These are phyloP conservation scores for Pseudoneurospora amorphoporcata DNA, from an alignment of 495 filamentous ascomycete genomes.

Conservation along the genomic window DNA sequence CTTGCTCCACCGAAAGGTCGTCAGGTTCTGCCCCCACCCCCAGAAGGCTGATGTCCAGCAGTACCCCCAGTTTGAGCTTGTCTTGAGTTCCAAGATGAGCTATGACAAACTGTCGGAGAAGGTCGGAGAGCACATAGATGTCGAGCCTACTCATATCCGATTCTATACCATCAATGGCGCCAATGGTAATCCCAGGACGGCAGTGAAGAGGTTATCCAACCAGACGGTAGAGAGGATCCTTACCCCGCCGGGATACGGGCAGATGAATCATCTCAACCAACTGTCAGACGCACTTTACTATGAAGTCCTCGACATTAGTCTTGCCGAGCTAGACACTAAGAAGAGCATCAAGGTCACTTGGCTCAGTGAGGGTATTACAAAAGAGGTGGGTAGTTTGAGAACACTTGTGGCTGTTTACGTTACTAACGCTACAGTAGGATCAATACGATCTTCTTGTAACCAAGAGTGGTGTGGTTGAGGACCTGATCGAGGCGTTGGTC, in stretches of 20 bases:
- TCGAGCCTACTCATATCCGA: conserved; percentile 75
- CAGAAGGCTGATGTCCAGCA: conserved; percentile 32
- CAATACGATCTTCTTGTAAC: conserved; percentile 69
- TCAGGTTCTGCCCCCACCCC: conserved; percentile 56
- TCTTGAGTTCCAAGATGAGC: conserved; percentile 73
- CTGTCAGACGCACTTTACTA: conserved; percentile 71
- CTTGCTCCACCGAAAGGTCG: conserved; percentile 67
- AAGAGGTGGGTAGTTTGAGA: conserved; percentile 69
- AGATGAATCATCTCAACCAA: conserved; percentile 52
- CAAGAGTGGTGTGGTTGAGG: conserved; percentile 66
- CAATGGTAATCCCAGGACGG: conserved; percentile 59
- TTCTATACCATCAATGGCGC: conserved; percentile 74
- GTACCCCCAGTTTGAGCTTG: conserved; percentile 54
- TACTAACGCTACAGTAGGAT: conserved; percentile 44
- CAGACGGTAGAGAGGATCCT: conserved; percentile 64
- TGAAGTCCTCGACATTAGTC: conserved; percentile 84
- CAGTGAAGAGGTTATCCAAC: conserved; percentile 58
- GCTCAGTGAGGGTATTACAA: conserved; percentile 81
- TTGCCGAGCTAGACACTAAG: conserved; percentile 87
- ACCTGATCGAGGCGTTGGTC: conserved; percentile 61
- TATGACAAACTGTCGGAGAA: conserved; percentile 86
- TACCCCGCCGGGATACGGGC: conserved; percentile 42
- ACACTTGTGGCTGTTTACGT: conserved; percentile 56
- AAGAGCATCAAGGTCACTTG: conserved; percentile 71
- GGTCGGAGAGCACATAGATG: conserved; percentile 68